These are phyloP conservation scores for Fusarium multiceps DNA, from an alignment of 2,329 filamentous ascomycete species.

Conservation along the genomic window DNA sequence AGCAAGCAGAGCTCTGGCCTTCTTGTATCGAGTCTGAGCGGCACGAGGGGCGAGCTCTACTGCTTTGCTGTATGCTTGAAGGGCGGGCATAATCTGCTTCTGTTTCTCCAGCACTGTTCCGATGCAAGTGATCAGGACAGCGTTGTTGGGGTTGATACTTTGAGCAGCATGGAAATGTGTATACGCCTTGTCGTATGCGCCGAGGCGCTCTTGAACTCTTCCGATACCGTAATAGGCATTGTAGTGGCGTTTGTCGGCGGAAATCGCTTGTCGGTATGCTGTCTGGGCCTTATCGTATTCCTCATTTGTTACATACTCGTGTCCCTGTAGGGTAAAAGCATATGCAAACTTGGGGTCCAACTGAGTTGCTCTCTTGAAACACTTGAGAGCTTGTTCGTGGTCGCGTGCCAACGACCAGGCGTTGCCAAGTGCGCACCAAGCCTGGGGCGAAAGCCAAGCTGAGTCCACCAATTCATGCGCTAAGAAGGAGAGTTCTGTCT, in stretches of 20 bases:
- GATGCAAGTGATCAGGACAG: conserved; percentile 91
- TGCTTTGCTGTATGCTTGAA: conserved; percentile 84
- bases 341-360: conserved; percentile 92
- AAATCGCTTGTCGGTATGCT: conserved; percentile 86
- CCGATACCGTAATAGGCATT: conserved; percentile 97
- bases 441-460: conserved; percentile 89
- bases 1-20: conserved; percentile 86
- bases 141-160: conserved; percentile 91
- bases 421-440: conserved; percentile 96
- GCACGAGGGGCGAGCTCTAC: conserved; percentile 84
- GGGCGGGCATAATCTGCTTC: conserved; percentile 80
- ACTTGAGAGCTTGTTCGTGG: conserved; percentile 92
- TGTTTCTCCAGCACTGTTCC: conserved; percentile 90
- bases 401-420: conserved; percentile 92
- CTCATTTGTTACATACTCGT: conserved; percentile 95
- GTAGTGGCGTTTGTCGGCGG: conserved; percentile 89
- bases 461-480: conserved; percentile 90
- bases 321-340: conserved; percentile 93
- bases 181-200: conserved; percentile 90
- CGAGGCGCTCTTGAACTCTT: conserved; percentile 87
- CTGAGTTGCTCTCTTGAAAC: conserved; percentile 94
- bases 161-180: conserved; percentile 91
- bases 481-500: conserved; percentile 90
- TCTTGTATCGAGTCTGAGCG: conserved; percentile 90
- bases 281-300: conserved; percentile 95